These are phyloP conservation scores for Candida montana DNA, from an alignment of 805 yeast species.

Conservation along the genomic window DNA sequence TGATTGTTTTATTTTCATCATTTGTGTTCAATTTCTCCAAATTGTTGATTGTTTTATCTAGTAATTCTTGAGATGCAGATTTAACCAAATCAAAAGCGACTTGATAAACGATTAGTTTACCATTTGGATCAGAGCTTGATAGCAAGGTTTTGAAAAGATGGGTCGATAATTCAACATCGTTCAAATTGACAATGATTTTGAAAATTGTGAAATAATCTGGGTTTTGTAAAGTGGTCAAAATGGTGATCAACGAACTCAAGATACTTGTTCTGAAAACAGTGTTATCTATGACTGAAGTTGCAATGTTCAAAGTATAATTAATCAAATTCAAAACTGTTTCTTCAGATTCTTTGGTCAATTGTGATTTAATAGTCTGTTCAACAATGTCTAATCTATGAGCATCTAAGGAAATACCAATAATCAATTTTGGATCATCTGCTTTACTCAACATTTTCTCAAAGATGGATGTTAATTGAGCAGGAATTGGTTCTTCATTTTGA, in stretches of 20 bases:
- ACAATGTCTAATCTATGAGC: slow-evolving; percentile 81
- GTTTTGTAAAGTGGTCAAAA: slow-evolving; percentile 49
- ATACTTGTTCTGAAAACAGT: slow-evolving; percentile 62
- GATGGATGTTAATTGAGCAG: slow-evolving; percentile 57
- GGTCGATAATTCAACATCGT: slow-evolving; percentile 67
- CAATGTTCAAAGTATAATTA: slow-evolving; percentile 69
- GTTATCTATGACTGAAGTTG: slow-evolving; percentile 61
- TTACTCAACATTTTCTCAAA: slow-evolving; percentile 84
- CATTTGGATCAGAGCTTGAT: slow-evolving; percentile 29
- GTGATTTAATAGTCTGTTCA: slow-evolving; percentile 45
- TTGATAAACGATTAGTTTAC: slow-evolving; percentile 71
- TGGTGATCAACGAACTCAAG: slow-evolving; percentile 54
- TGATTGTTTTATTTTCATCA: slow-evolving; percentile 23
- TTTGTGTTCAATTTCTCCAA: slow-evolving; percentile 26
- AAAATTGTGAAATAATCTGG: slow-evolving; percentile 83
- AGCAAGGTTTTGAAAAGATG: slow-evolving; percentile 61
- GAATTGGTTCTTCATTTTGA: slow-evolving; percentile 31
- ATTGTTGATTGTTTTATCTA: slow-evolving; percentile 49
- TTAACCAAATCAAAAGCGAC: slow-evolving; percentile 92
- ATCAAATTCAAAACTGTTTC: slow-evolving; percentile 51
- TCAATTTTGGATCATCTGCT: slow-evolving; percentile 77
- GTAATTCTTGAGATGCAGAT: slow-evolving; percentile 85
- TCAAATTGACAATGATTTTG: slow-evolving; percentile 83
- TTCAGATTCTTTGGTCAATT: slow-evolving; percentile 37
- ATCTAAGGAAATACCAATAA: slow-evolving; percentile 87